Evolutionary conservation across 2,329 filamentous ascomycete species (phyloP), one percentile per base, ranked within the genome.

Genomic region (Zymoseptoria tritici): DNA sequence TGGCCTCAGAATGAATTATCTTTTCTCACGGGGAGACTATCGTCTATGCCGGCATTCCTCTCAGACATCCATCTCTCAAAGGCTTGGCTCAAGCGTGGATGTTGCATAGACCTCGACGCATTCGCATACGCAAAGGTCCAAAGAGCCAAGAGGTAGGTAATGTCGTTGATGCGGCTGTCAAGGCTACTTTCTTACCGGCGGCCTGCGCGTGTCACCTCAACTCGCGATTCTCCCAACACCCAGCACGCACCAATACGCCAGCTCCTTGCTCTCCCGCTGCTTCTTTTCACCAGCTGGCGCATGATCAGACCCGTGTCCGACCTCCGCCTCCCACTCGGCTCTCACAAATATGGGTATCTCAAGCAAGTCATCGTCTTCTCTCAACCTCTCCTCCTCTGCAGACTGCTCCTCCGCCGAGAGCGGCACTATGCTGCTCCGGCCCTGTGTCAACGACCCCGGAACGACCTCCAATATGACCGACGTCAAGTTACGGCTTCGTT

Each of bases 271-370:
- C 75, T 93, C 89, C 73, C 82, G 87, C 54, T 79, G 83, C 52
- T 83, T 85, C 73, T 81, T 86, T 72, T 73, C 67, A 71, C n/a
- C 67, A 74, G 70, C 57, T 68, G 67, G 61, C 3, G 81, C 79
- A 11, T 84, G 87, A 8, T 85, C 84, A 61, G 90, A 84, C 57
- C 86, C 83, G 57, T 83, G 79, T 0, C 80, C 80, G 0, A 76
- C 72, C 64, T 91, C 89, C 3, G 84, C 81, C 74, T 92, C 93
- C 86, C 92, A 99, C 74, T 97, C 92, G 59, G 96, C 82, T 22
- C 91, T 83, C 62, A 99, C 90, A 78, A 96, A 95, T 69, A 99
- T 86, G 57, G 94, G 93, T 67, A 99, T 93, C 80, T 99, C 94
- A 50, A 97, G 75, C 29, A 87, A 76, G 69, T 86, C 82, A 58